Percentiles rank a stretch among this genome's conserved stretches.
Conservation (phyloP, 805 yeast genomes). For the Wickerhamiella parazyma region DNA sequence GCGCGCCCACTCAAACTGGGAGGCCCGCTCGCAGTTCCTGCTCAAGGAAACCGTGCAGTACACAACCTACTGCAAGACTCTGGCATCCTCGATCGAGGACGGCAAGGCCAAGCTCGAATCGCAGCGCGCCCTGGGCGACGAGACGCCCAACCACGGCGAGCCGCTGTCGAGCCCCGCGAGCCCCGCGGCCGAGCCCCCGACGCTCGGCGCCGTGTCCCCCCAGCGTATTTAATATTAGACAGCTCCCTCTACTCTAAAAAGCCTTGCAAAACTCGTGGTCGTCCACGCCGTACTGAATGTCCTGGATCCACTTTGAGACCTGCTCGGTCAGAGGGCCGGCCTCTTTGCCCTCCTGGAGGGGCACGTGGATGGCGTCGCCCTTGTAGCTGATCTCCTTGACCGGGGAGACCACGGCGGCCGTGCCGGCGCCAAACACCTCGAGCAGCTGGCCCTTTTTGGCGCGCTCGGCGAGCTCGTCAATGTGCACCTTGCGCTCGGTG, state of each 20-base stretch:
- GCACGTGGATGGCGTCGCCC: constrained; percentile 61
- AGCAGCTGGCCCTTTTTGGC: constrained; percentile 70
- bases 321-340: constrained; percentile 48
- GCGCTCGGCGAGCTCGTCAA: constrained; percentile 63
- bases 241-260: too few relatives aligned
- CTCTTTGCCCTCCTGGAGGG: constrained; percentile 67
- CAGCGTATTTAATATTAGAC: background rate
- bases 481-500: constrained; percentile 71
- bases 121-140: background rate
- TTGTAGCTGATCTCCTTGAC: constrained; percentile 75
- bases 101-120: constrained; percentile 12
- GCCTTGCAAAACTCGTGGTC: constrained; percentile 35
- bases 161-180: constrained; percentile 1
- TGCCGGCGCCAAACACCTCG: constrained; percentile 95
- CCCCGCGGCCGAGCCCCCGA: background rate
- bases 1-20: constrained; percentile 26
- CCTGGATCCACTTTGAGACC: constrained; percentile 74
- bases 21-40: constrained; percentile 23
- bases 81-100: constrained; percentile 11
- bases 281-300: constrained; percentile 78
- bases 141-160: background rate
- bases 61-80: constrained; percentile 17
- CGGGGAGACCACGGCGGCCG: constrained; percentile 95
- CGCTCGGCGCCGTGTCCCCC: background rate
- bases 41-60: constrained; percentile 22